Conservation (phyloP, 164 flowering plant genomes). For the Buxus sempervirens region DNA sequence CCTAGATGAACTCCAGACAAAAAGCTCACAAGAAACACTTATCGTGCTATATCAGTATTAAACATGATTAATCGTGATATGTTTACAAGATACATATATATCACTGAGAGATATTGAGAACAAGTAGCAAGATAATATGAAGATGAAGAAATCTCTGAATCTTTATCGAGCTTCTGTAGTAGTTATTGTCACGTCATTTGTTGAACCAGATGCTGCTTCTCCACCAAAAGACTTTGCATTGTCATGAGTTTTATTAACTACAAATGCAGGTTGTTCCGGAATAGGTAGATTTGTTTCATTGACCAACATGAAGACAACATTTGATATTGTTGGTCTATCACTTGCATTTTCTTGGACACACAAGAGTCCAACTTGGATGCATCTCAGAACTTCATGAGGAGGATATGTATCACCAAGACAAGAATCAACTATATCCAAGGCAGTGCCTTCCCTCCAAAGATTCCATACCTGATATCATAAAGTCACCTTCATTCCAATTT, state of each 20-base stretch:
- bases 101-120: too few species aligned
- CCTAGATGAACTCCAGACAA: too few species aligned
- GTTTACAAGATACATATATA: too few species aligned
- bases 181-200: background rate
- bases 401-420: background rate
- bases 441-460: background rate
- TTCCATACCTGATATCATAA: constrained; percentile 5
- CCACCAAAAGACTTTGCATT: background rate
- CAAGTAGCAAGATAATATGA: too few species aligned
- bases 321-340: constrained; percentile 7
- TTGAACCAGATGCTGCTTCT: background rate
- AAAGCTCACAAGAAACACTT: too few species aligned
- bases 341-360: background rate
- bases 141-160: background rate
- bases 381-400: background rate
- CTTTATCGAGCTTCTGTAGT: background rate
- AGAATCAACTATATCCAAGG: constrained; percentile 2
- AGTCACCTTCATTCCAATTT: background rate
- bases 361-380: constrained; percentile 3
- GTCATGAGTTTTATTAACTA: background rate
- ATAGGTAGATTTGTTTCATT: constrained; percentile 4
- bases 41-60: too few species aligned
- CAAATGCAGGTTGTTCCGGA: constrained; percentile 2
- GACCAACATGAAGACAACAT: constrained; percentile 3
- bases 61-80: too few species aligned